Evolutionary conservation across 768 basidiomycete species (phyloP).

Genomic region (Phylloporus rhodoxanthus): DNA sequence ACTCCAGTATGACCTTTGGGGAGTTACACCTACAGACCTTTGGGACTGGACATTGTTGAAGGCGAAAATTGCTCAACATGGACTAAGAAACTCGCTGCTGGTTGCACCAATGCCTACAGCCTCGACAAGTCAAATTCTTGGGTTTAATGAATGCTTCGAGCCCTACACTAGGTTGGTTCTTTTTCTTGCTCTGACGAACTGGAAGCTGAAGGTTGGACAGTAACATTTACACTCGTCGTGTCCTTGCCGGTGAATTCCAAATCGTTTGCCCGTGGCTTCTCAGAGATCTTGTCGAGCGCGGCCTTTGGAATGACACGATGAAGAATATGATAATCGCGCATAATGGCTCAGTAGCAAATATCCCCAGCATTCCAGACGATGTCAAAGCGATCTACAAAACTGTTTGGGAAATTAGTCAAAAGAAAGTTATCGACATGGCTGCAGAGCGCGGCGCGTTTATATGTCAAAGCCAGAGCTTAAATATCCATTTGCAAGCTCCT

Average conservation of each 20-base stretch:
- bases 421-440: constrained; percentile 95
- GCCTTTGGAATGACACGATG: constrained; percentile 97
- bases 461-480: constrained; percentile 92
- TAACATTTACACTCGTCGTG: constrained; percentile 98
- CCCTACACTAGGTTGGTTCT: constrained; percentile 83
- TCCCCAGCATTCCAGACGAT: constrained; percentile 81
- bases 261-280: constrained; percentile 98
- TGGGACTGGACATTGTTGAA: constrained; percentile 95
- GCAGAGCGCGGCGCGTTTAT: constrained; percentile 99
- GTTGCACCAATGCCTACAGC: constrained; percentile 99
- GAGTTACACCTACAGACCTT: constrained; percentile 77
- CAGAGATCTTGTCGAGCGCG: constrained; percentile 92
- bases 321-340: constrained; percentile 99
- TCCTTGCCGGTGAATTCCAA: constrained; percentile 99
- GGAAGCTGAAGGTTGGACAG: constrained; percentile 35
- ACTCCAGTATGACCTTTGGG: constrained; percentile 95
- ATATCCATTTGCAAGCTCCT: constrained; percentile 86
- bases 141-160: constrained; percentile 98
- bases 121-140: constrained; percentile 95
- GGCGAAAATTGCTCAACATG: constrained; percentile 73
- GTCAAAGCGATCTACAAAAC: constrained; percentile 99
- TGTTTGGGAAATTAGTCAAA: constrained; percentile 99
- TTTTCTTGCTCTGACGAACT: neutral
- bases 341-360: constrained; percentile 83
- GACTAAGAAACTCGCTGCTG: constrained; percentile 85